A percentile compares a stretch with the other conserved stretches of the same genome.
phyloP scores from a whole-genome alignment of 129 eudicot genomes.

The Artemisia tridentata region DNA sequence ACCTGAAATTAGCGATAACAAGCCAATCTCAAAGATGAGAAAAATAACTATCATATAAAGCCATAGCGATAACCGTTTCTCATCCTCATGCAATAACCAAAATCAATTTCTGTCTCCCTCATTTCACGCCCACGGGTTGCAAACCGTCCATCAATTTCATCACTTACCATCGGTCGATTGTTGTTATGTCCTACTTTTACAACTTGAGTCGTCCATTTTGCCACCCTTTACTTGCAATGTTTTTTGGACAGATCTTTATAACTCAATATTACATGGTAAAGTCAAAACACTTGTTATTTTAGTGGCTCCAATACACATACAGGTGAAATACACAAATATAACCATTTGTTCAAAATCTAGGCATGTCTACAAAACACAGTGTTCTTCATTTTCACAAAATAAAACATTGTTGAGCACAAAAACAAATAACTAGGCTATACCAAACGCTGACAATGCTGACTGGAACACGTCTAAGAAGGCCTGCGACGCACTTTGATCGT shows the following conservation, averaged over 20 bases:
- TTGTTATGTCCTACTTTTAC: too few relatives aligned
- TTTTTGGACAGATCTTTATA: too few relatives aligned
- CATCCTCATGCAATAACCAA: too few relatives aligned
- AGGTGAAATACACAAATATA: conserved; percentile 1
- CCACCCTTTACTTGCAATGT: neutral
- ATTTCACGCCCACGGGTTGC: too few relatives aligned
- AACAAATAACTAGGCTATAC: conserved; percentile 27
- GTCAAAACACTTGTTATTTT: neutral
- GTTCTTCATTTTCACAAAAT: neutral
- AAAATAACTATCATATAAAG: too few relatives aligned
- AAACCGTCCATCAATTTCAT: too few relatives aligned
- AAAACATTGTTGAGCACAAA: neutral
- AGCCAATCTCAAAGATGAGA: too few relatives aligned
- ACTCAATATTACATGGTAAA: neutral
- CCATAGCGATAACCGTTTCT: too few relatives aligned
- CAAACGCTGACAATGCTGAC: conserved; percentile 74
- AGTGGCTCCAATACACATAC: conserved; percentile 7
- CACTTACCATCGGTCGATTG: too few relatives aligned
- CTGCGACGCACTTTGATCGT: conserved; percentile 68
- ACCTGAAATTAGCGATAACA: too few relatives aligned
- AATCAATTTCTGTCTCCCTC: too few relatives aligned
- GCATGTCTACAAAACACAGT: conserved; percentile 11
- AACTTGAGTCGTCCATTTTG: neutral
- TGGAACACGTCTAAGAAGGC: conserved; percentile 66
- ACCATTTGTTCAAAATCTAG: neutral